phyloP scores from a whole-genome alignment of 108 stramenopile species.

The Epithemia pelagica region DNA sequence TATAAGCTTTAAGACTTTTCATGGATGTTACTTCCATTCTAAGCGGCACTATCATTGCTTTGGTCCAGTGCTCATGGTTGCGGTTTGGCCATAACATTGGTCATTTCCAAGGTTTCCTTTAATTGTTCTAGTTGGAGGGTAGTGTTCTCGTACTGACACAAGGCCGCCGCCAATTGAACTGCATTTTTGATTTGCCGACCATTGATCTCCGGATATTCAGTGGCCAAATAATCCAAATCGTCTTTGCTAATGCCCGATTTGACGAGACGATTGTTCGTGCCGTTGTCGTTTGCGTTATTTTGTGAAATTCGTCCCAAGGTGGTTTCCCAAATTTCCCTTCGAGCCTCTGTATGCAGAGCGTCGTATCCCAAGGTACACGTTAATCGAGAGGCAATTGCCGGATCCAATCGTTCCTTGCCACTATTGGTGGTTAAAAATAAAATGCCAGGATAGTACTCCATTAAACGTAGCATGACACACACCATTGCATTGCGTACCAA shows the following conservation, averaged over 20 bases:
- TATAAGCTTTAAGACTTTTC: no score
- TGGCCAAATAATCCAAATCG: slow-evolving; percentile 39
- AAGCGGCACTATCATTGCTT: no score
- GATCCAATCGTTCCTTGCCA: slow-evolving; percentile 37
- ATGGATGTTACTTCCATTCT: no score
- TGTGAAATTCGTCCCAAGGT: slow-evolving; percentile 9
- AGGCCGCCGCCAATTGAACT: slow-evolving; percentile 34
- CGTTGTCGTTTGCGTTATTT: slow-evolving; percentile 11
- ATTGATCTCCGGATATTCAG: slow-evolving; percentile 24
- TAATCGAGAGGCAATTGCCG: slow-evolving; percentile 40
- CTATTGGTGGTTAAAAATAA: slow-evolving; percentile 41
- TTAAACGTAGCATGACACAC: slow-evolving; percentile 39
- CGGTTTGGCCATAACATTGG: background rate
- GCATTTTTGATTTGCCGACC: slow-evolving; percentile 74
- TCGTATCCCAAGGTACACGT: slow-evolving; percentile 40
- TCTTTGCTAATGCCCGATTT: background rate
- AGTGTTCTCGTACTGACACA: background rate
- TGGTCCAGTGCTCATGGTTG: no score
- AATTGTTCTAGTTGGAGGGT: background rate
- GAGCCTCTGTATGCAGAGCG: slow-evolving; percentile 22
- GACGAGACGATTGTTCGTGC: background rate
- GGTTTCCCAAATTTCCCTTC: slow-evolving; percentile 35
- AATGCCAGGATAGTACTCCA: slow-evolving; percentile 41
- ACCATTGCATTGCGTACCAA: slow-evolving; percentile 51
- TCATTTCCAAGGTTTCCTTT: background rate